Percentiles rank a stretch among this genome's conserved stretches.
Evolutionary conservation across 371 early-diverging fungal species (phyloP).

Genomic region (Rhizopus sp.): DNA sequence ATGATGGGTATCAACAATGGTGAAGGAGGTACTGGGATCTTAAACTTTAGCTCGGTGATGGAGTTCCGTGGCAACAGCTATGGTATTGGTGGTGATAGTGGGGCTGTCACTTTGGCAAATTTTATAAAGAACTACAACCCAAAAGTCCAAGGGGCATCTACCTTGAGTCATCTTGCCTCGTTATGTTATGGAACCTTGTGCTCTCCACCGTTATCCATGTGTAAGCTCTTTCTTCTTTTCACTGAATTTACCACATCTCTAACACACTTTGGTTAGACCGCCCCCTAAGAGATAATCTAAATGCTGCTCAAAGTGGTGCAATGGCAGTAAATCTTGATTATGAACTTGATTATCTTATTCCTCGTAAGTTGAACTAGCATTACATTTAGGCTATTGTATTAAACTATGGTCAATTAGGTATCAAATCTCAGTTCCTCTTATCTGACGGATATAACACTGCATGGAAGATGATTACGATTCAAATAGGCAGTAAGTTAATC

Average conservation of each 20-base stretch:
- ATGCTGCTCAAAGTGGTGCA: conserved; percentile 40
- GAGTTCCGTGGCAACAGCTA: conserved; percentile 41
- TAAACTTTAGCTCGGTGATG: conserved; percentile 16
- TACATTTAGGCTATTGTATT: neutral
- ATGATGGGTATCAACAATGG: conserved; percentile 27
- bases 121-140: conserved; percentile 31
- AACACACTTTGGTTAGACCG: conserved; percentile 12
- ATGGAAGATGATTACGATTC: conserved; percentile 35
- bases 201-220: conserved; percentile 7
- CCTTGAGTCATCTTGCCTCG: conserved; percentile 24
- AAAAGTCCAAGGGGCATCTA: conserved; percentile 27
- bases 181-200: conserved; percentile 11
- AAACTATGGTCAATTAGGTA: conserved; percentile 7
- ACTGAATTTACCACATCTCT: neutral
- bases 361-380: conserved; percentile 16
- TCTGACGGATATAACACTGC: conserved; percentile 17
- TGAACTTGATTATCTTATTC: conserved; percentile 38
- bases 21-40: conserved; percentile 13
- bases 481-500: conserved; percentile 27
- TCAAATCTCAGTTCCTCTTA: conserved; percentile 14
- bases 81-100: conserved; percentile 33
- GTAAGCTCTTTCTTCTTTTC: conserved; percentile 10
- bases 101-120: conserved; percentile 31
- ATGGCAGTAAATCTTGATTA: conserved; percentile 29
- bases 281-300: conserved; percentile 31